Evolutionary conservation across 2,329 filamentous ascomycete genomes (phyloP).

Genomic region (Ophiostoma sp.): DNA sequence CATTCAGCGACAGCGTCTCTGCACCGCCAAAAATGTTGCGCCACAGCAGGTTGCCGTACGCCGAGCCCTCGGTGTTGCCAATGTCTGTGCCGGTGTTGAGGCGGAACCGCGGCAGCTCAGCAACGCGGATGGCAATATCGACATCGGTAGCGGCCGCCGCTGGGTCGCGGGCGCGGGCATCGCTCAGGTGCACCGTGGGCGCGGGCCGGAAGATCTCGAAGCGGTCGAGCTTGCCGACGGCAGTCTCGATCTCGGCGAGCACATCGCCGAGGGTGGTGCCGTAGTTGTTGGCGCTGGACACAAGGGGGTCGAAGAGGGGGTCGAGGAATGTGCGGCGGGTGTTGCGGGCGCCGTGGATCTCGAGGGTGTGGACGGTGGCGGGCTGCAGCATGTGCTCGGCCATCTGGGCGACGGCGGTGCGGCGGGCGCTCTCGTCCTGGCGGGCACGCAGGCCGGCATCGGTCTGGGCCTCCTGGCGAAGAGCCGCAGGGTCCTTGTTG

Average conservation of each 20-base stretch:
- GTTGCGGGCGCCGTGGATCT: conserved; percentile 73
- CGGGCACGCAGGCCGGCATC: conserved; percentile 17
- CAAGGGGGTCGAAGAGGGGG: conserved; percentile 69
- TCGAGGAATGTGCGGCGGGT: conserved; percentile 83
- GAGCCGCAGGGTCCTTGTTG: conserved; percentile 21
- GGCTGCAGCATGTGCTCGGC: conserved; percentile 79
- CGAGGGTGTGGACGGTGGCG: conserved; percentile 79
- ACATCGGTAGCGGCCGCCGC: conserved; percentile 70
- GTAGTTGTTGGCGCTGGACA: conserved; percentile 60
- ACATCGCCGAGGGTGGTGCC: conserved; percentile 77
- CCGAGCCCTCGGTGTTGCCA: conserved; percentile 88
- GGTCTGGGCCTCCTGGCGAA: conserved; percentile 24
- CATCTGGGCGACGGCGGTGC: conserved; percentile 35
- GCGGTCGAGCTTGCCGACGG: conserved; percentile 67
- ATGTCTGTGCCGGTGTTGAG: conserved; percentile 93
- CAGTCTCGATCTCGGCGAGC: conserved; percentile 63
- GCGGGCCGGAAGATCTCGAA: conserved; percentile 72
- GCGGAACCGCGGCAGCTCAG: conserved; percentile 75
- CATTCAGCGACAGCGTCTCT: conserved; percentile 81
- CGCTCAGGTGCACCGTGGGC: conserved; percentile 76
- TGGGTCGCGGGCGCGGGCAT: conserved; percentile 62
- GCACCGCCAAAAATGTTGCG: conserved; percentile 93
- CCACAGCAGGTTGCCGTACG: conserved; percentile 79
- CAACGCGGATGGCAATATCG: conserved; percentile 70
- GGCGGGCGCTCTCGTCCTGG: conserved; percentile 23